Conservation (phyloP, 2,329 filamentous ascomycete genomes). For the Sphaceloma murrayae region DNA sequence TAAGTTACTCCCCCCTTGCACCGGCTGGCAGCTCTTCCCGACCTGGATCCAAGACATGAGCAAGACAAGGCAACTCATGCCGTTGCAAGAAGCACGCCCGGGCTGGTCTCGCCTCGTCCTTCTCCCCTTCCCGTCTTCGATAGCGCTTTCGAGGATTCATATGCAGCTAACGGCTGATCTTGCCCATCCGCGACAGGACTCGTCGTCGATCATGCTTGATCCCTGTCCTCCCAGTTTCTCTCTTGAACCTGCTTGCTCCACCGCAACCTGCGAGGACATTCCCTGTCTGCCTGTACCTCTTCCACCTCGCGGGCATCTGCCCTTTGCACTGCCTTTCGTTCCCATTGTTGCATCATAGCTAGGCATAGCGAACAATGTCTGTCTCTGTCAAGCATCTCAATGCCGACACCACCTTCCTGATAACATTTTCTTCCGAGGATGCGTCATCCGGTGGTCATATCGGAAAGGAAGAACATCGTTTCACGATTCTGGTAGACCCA, state of each 20-base stretch:
- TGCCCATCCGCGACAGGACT: not conserved
- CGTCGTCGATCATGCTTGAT: slow-evolving; percentile 10
- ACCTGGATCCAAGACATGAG: slow-evolving; percentile 4
- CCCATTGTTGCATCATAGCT: too few species aligned
- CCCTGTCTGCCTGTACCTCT: slow-evolving; percentile 2
- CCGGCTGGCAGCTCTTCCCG: slow-evolving; percentile 9
- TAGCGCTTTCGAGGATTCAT: slow-evolving; percentile 1
- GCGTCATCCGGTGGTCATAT: slow-evolving; percentile 29
- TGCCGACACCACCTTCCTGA: slow-evolving; percentile 54
- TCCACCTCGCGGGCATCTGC: too few species aligned
- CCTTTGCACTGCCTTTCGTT: too few species aligned
- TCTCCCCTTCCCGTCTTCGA: slow-evolving; percentile 5
- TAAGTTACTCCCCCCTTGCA: too few species aligned
- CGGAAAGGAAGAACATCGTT: slow-evolving; percentile 32
- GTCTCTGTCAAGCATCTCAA: slow-evolving; percentile 56
- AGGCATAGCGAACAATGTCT: slow-evolving; percentile 43
- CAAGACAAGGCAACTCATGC: slow-evolving; percentile 14
- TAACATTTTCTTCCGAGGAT: slow-evolving; percentile 51
- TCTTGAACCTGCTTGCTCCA: not conserved
- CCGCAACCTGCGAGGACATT: slow-evolving; percentile 2
- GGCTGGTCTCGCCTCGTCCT: slow-evolving; percentile 13
- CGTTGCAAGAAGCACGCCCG: not conserved
- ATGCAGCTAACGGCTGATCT: slow-evolving; percentile 14
- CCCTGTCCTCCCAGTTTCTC: slow-evolving; percentile 3
- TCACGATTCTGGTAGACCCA: slow-evolving; percentile 62